Conservation (phyloP, 208 protist species). For the Blastocrithidia nonstop region DNA sequence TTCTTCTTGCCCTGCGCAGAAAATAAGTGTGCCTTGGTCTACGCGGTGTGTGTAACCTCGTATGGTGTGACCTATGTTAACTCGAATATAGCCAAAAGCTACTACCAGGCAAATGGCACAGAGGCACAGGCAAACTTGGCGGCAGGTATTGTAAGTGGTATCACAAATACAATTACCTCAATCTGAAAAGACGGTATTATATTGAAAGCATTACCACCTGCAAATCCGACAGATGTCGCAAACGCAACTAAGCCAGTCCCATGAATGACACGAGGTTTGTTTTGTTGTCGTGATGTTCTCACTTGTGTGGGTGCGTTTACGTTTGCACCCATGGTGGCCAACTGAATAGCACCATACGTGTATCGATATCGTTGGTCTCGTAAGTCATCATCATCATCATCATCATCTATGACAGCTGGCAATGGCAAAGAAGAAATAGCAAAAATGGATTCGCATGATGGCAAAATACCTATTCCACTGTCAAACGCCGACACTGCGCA, state of each 20-base stretch:
- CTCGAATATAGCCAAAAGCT: conserved; percentile 68
- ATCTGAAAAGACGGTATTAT: conserved; percentile 81
- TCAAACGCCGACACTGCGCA: conserved; percentile 50
- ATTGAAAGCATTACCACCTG: conserved; percentile 42
- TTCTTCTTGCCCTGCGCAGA: conserved; percentile 76
- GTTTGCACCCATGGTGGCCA: conserved; percentile 53
- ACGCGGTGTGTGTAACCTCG: conserved; percentile 36
- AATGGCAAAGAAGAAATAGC: conserved; percentile 11
- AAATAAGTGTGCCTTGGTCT: conserved; percentile 69
- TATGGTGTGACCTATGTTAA: conserved; percentile 64
- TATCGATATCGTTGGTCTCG: no score
- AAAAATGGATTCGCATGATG: conserved; percentile 29
- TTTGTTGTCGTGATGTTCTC: conserved; percentile 56
- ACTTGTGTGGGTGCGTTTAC: conserved; percentile 73
- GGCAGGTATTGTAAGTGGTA: conserved; percentile 41
- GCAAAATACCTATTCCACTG: conserved; percentile 36
- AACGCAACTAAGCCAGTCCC: conserved; percentile 44
- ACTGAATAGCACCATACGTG: conserved; percentile 32
- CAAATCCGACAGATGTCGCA: conserved; percentile 13
- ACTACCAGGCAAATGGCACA: conserved; percentile 53
- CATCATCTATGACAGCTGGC: no score
- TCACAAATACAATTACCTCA: conserved; percentile 57
- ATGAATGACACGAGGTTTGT: conserved; percentile 59
- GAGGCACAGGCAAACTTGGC: conserved; percentile 33
- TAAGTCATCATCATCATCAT: no score